These are phyloP conservation scores for Ceratocystis eucalypticola DNA, from an alignment of 2,329 filamentous ascomycete genomes.

Conservation along the genomic window DNA sequence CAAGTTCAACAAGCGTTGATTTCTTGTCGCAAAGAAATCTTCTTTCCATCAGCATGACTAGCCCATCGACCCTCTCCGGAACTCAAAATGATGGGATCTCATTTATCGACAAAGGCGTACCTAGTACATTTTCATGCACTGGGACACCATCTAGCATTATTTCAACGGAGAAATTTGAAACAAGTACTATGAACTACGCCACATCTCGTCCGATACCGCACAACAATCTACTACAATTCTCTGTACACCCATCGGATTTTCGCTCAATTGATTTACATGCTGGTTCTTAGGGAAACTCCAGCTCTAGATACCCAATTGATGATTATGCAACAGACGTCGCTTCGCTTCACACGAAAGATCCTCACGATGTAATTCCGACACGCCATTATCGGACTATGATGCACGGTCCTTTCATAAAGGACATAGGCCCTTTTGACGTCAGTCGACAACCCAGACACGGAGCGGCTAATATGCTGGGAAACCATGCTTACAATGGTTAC, in stretches of 20 bases:
- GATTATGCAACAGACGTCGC: too few species aligned
- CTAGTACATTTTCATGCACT: neutral
- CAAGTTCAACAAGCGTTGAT: slow-evolving; percentile 15
- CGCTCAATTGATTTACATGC: neutral
- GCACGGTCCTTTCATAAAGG: neutral
- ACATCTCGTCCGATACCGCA: neutral
- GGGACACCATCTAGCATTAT: neutral
- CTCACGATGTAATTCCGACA: neutral
- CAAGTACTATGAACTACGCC: neutral
- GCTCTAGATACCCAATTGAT: neutral
- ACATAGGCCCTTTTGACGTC: neutral
- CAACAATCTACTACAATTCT: neutral
- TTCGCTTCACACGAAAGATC: neutral
- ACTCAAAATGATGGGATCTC: neutral
- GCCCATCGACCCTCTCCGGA: neutral
- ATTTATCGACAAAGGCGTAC: neutral
- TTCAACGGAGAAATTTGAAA: neutral
- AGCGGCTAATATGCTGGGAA: neutral
- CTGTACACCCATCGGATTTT: neutral
- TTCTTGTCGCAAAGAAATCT: slow-evolving; percentile 8
- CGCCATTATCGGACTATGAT: neutral
- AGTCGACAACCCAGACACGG: neutral
- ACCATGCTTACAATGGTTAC: neutral
- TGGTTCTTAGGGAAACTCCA: neutral
- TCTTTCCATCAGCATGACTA: neutral